phyloP scores from a whole-genome alignment of 2,329 filamentous ascomycete species.

The Cercospora nicotianae region DNA sequence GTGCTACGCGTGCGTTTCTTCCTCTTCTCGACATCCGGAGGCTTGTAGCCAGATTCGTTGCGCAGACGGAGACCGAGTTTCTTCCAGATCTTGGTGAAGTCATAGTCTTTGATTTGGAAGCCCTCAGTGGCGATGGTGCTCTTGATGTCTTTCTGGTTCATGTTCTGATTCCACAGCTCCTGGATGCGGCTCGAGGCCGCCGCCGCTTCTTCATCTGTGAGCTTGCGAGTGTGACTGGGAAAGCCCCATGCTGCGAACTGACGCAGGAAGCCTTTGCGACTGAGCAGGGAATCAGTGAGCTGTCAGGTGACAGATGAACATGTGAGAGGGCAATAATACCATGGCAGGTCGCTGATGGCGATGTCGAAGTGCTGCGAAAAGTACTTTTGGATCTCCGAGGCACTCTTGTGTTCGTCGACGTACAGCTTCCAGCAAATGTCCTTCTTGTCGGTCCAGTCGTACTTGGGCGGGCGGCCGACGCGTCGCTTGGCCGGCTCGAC shows the following conservation, averaged over 20 bases:
- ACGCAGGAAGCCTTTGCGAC: conserved; percentile 29
- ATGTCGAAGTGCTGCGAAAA: conserved; percentile 52
- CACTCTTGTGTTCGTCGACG: conserved; percentile 69
- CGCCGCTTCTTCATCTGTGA: conserved; percentile 69
- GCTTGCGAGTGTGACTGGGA: conserved; percentile 63
- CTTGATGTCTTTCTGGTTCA: conserved; percentile 72
- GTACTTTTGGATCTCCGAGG: conserved; percentile 73
- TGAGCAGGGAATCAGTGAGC: neutral
- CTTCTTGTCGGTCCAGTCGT: conserved; percentile 68
- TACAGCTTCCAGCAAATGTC: conserved; percentile 70
- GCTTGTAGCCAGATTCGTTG: conserved; percentile 26
- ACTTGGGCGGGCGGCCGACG: conserved; percentile 37
- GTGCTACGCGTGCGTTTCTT: conserved; percentile 19
- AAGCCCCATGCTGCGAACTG: conserved; percentile 66
- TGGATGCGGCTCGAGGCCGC: conserved; percentile 67
- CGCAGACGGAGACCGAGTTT: conserved; percentile 56
- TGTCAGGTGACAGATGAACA: conserved; percentile 6
- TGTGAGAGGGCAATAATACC: conserved; percentile 52
- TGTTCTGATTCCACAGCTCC: conserved; percentile 76
- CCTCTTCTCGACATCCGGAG: conserved; percentile 42
- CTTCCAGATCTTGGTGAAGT: conserved; percentile 52
- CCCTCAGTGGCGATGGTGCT: conserved; percentile 69
- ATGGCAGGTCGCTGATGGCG: conserved; percentile 58
- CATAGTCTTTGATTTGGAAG: conserved; percentile 64
- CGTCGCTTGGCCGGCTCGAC: neutral